phyloP scores from a whole-genome alignment of 2,329 filamentous ascomycete species.

The Taxawa tesnikishii region DNA sequence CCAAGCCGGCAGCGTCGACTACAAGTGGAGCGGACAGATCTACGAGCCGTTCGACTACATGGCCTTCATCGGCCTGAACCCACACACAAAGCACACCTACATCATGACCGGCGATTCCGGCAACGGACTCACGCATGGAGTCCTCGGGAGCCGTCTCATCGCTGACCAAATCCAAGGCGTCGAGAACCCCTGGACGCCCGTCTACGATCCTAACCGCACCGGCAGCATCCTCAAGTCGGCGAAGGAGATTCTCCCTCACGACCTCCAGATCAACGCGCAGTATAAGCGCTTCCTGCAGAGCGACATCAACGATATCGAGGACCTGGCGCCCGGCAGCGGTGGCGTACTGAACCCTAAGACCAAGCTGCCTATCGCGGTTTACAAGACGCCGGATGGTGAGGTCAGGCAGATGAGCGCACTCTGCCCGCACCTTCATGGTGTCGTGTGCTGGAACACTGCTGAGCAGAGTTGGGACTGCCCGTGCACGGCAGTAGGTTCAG shows the following conservation, averaged over 20 bases:
- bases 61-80: conserved; percentile 45
- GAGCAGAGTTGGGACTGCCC: conserved; percentile 47
- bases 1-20: conserved; percentile 36
- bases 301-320: conserved; percentile 45
- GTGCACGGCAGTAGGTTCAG: conserved; percentile 32
- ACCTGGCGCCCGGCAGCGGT: conserved; percentile 36
- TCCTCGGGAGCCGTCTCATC: conserved; percentile 39
- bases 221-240: conserved; percentile 32
- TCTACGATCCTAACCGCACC: conserved; percentile 40
- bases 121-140: conserved; percentile 45
- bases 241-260: conserved; percentile 35
- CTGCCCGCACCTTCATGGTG: conserved; percentile 44
- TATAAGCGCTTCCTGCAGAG: conserved; percentile 43
- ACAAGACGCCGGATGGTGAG: conserved; percentile 42
- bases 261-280: conserved; percentile 42
- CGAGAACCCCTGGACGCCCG: conserved; percentile 35
- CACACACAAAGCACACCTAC: conserved; percentile 38
- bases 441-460: conserved; percentile 43
- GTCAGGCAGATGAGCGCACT: conserved; percentile 40
- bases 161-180: conserved; percentile 40
- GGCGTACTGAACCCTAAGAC: conserved; percentile 39
- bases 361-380: conserved; percentile 39
- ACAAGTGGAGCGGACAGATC: conserved; percentile 46
- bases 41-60: conserved; percentile 43
- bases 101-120: conserved; percentile 46